Base-by-base conservation (phyloP, 306 rosid genomes). In the Castanospermum australe region DNA sequence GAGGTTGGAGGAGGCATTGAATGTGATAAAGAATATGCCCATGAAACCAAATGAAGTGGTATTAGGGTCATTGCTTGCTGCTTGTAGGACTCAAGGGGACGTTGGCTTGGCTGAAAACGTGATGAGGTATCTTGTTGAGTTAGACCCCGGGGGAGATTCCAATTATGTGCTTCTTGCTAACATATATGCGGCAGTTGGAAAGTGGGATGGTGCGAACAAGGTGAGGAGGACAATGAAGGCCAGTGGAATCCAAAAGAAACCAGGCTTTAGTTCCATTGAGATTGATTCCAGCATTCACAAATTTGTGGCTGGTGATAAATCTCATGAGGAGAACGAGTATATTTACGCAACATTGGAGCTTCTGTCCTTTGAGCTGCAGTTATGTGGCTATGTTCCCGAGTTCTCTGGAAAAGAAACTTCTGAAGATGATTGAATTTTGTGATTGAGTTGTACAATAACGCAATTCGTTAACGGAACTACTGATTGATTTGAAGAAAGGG, bases 41-140 rank as follows among this genome's bases (percentile, higher is more conserved):
- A 74, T 94, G 93, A 89, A 87, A 84, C 99, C 97, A 7, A 92
- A 94, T 72, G 95, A 89, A 85, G 92, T 92, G 67, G 90, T 94
- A 9, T 39, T 94, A 64, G 99, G 99, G 75, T 94, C 99, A 38
- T 86, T 92, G 87, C 85, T 92, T 15, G 99, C 99, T 47, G 94
- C 97, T 17, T 94, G 97, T 80, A 86, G 97, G 75, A 88, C 87
- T 77, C 80, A 66, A 50, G 99, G 93, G 17, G 79, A 94, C 65
- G 63, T 94, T 65, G 59, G 33, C 14, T 80, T 94, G 51, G 99
- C 97, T 71, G 97, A 94, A 87, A 92, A 90, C 10, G 82, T 92
- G 48, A 92, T 86, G 88, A 85, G 83, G 17, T 79, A 80, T 81
- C 86, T 92, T 33, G 76, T 45, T 44, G 79, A 88, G 65, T 72